phyloP scores from a whole-genome alignment of 805 yeast genomes.

The Myxozyma melibiosi region DNA sequence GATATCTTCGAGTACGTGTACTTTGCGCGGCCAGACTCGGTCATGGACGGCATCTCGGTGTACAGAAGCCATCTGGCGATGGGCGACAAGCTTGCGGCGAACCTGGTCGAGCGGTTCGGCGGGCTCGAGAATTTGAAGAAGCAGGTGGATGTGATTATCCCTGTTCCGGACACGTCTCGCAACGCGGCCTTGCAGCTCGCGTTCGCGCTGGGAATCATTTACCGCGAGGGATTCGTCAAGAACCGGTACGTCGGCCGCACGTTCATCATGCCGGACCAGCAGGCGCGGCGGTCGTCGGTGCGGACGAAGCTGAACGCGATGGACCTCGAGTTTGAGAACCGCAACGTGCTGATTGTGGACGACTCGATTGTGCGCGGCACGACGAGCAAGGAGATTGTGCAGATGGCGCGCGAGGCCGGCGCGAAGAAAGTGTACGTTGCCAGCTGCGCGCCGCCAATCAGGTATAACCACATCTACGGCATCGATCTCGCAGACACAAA shows the following conservation, averaged over 20 bases:
- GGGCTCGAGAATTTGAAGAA: conserved; percentile 50
- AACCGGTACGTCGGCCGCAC: conserved; percentile 97
- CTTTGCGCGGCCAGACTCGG: conserved; percentile 97
- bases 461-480: conserved; percentile 95
- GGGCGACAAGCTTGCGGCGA: conserved; percentile 87
- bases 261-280: conserved; percentile 97
- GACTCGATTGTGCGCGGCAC: conserved; percentile 98
- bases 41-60: conserved; percentile 94
- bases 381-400: conserved; percentile 92
- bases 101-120: conserved; percentile 53
- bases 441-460: conserved; percentile 96
- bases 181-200: conserved; percentile 94
- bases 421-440: conserved; percentile 95
- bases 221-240: conserved; percentile 96
- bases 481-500: conserved; percentile 95
- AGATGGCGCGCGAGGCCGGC: conserved; percentile 99
- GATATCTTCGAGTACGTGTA: conserved; percentile 97
- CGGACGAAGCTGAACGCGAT: conserved; percentile 94
- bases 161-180: conserved; percentile 98
- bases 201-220: conserved; percentile 73
- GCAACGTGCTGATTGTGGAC: conserved; percentile 87
- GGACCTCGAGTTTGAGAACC: conserved; percentile 85
- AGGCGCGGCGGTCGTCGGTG: conserved; percentile 89
- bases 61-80: conserved; percentile 88
- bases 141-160: conserved; percentile 89